These are phyloP conservation scores for Austropuccinia psidii DNA, from an alignment of 1,284 basidiomycete genomes.

Conservation along the genomic window DNA sequence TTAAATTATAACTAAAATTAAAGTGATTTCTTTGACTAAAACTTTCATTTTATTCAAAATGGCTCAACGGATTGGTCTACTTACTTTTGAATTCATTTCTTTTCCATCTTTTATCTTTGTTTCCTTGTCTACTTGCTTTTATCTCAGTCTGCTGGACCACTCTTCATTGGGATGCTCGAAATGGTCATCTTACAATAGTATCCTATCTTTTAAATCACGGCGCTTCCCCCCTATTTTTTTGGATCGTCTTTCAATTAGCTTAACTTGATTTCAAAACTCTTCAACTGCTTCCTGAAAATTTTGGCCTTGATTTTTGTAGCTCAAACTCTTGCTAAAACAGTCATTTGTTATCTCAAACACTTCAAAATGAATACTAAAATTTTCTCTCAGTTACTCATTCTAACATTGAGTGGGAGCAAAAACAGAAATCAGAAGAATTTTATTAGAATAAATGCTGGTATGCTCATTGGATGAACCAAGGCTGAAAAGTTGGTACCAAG, in stretches of 20 bases:
- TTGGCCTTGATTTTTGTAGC: conserved; percentile 10
- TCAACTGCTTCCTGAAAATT: neutral
- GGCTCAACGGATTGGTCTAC: too few relatives aligned
- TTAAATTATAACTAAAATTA: too few relatives aligned
- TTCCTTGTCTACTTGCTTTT: neutral
- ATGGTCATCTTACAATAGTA: conserved; percentile 80
- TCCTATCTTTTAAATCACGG: conserved; percentile 88
- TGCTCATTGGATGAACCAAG: too few relatives aligned
- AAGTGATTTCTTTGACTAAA: too few relatives aligned
- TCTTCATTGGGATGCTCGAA: conserved; percentile 82
- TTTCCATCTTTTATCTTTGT: neutral
- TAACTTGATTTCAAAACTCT: conserved; percentile 7
- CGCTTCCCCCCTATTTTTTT: conserved; percentile 66
- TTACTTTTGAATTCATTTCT: too few relatives aligned
- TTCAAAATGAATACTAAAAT: neutral
- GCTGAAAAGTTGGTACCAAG: too few relatives aligned
- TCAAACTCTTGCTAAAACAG: too few relatives aligned
- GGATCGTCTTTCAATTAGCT: conserved; percentile 50
- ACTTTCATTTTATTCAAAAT: too few relatives aligned
- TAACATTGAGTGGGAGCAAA: conserved; percentile 22
- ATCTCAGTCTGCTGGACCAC: conserved; percentile 79
- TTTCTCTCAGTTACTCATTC: neutral
- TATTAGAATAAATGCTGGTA: conserved; percentile 43
- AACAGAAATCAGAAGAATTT: conserved; percentile 29
- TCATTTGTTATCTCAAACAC: too few relatives aligned